A percentile compares a stretch with the other conserved stretches of the same genome.
Conservation (phyloP, 2,329 filamentous ascomycete species). For the Geoglossum cookeanum region DNA sequence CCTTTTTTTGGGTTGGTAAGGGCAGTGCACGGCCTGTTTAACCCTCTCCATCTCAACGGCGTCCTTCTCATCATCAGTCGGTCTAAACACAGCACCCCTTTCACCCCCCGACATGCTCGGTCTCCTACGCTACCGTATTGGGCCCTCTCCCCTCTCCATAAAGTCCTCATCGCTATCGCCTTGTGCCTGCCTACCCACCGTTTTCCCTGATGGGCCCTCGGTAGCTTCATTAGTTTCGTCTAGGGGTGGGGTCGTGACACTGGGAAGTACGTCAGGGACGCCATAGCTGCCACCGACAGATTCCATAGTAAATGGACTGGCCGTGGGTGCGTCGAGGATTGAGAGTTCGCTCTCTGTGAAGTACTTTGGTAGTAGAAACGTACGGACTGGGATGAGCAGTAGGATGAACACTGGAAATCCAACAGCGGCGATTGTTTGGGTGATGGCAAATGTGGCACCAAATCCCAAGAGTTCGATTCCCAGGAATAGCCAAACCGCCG, state of each 20-base stretch:
- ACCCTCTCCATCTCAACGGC: background rate
- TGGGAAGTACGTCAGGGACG: background rate
- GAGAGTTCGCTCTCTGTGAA: conserved; percentile 42
- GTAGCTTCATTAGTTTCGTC: conserved; percentile 14
- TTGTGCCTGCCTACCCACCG: background rate
- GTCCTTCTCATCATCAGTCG: background rate
- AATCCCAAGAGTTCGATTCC: conserved; percentile 49
- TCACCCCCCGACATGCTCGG: background rate
- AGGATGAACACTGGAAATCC: conserved; percentile 63
- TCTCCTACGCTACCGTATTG: background rate
- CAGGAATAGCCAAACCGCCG: conserved; percentile 54
- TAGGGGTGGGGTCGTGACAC: background rate
- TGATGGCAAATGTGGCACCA: conserved; percentile 63
- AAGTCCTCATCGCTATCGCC: conserved; percentile 12
- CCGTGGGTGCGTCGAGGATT: conserved; percentile 52
- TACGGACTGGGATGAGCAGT: conserved; percentile 45
- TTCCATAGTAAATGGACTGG: conserved; percentile 42
- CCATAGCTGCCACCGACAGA: conserved; percentile 47
- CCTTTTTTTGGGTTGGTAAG: too few species aligned
- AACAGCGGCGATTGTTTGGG: conserved; percentile 64
- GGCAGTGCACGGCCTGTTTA: too few species aligned
- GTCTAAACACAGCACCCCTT: background rate
- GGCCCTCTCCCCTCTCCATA: conserved; percentile 12
- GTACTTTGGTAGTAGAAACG: conserved; percentile 41
- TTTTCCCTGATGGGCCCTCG: background rate